Percentiles rank a stretch among this genome's conserved stretches.
Evolutionary conservation across 1,139 yeast species (phyloP).

Genomic region (Pichia norvegensis): DNA sequence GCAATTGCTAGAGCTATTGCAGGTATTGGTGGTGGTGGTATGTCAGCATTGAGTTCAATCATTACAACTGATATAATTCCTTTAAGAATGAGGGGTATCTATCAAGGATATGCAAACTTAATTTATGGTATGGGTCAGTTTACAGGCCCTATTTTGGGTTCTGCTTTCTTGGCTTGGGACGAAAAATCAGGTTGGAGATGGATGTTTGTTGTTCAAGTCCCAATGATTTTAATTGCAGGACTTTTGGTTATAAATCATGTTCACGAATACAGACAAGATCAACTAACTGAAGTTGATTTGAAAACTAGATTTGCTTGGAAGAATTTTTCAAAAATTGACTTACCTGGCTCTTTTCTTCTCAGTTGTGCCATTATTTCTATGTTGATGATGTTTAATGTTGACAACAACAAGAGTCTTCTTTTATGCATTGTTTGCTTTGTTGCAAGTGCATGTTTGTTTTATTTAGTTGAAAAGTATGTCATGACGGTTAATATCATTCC

Average conservation of each 20-base stretch:
- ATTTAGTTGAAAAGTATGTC: slow-evolving; percentile 38
- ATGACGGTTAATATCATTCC: slow-evolving; percentile 52
- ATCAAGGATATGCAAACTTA: slow-evolving; percentile 33
- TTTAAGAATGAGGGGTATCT: slow-evolving; percentile 27
- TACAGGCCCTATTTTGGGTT: slow-evolving; percentile 37
- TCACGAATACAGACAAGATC: slow-evolving; percentile 29
- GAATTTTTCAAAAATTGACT: slow-evolving; percentile 33
- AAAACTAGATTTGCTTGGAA: slow-evolving; percentile 28
- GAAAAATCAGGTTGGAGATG: slow-evolving; percentile 35
- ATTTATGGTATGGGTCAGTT: slow-evolving; percentile 36
- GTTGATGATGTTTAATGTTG: slow-evolving; percentile 30
- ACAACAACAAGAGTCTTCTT: slow-evolving; percentile 4
- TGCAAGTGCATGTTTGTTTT: slow-evolving; percentile 29
- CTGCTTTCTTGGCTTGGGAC: slow-evolving; percentile 29
- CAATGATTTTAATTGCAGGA: slow-evolving; percentile 31
- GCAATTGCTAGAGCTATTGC: slow-evolving; percentile 28
- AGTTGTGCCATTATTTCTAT: slow-evolving; percentile 27
- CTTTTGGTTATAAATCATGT: slow-evolving; percentile 26
- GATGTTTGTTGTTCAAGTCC: slow-evolving; percentile 36
- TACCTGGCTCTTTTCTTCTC: slow-evolving; percentile 32
- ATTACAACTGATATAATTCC: slow-evolving; percentile 30
- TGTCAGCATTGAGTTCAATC: slow-evolving; percentile 28
- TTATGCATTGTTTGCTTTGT: slow-evolving; percentile 14
- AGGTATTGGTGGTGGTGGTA: slow-evolving; percentile 32
- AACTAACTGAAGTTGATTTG: slow-evolving; percentile 25